Evolutionary conservation across 2,329 filamentous ascomycete genomes (phyloP), one percentile per base, ranked within the genome.

Genomic region (Ascochyta lentis): DNA sequence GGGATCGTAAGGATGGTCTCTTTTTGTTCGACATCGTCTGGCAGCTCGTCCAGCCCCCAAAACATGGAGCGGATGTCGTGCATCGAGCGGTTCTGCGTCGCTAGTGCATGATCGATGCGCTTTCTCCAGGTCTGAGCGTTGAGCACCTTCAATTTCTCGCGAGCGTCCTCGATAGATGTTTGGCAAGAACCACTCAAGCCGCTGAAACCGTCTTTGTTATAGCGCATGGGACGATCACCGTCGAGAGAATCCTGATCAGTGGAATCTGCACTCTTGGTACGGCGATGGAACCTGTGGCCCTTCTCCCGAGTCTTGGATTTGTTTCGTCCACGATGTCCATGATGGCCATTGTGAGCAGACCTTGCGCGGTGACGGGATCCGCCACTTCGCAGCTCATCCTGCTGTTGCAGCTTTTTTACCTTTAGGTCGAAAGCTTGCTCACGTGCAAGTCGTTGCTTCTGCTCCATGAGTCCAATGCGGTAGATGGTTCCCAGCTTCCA

Each of bases 401-500:
- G 62, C 53, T 92, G 87, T 59, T 94, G 89, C 19, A 97, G 85
- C 68, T 89, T 93, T 73, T 93, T 96, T 13, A 89, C 84, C 74
- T 99, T 99, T 56, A 96, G 80, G 13, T 87, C 81, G 76, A 96
- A 98, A 0, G 94, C 94, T 62, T 96, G 92, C 73, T 96, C 92
- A 39, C 95, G 87, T 4, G 94, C 93, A 50, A 96, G 80, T 19
- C 95, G 86, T 74, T 98, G 95, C 71, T 89, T 88, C 75, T 98
- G 94, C 74, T 99, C 95, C 51, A 93, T 81, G 19, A 94, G 83
- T 0, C 96, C 95, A 41, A 91, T 86, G 29, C 94, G 88, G 74
- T 98, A 99, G 47, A 99, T 99, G 70, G 92, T 88, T 15, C 93
- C 92, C 9, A 99, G 81, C 72, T 97, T 98, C 91, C 93, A 99